A percentile compares a stretch with the other conserved stretches of the same genome.
These are phyloP conservation scores for Rosa hybrid DNA, from an alignment of 331 rosid species.

Conservation along the genomic window DNA sequence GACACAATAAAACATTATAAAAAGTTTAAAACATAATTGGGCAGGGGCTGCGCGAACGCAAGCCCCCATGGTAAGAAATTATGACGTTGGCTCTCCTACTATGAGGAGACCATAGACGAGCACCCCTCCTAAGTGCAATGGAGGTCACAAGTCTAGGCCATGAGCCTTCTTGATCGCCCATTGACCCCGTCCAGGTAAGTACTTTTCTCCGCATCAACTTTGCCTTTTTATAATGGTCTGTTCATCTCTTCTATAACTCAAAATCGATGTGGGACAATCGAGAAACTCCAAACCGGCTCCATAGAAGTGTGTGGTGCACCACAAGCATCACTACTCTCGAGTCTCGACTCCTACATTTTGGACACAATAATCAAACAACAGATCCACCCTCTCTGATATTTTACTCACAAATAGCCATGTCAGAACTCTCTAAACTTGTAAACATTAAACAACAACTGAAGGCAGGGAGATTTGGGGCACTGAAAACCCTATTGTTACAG, in stretches of 20 bases:
- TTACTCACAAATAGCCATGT: too few relatives aligned
- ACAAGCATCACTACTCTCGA: too few relatives aligned
- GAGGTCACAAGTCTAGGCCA: slow-evolving; percentile 35
- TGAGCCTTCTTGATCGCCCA: slow-evolving; percentile 31
- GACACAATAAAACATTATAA: too few relatives aligned
- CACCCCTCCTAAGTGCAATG: slow-evolving; percentile 40
- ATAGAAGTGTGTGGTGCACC: too few relatives aligned
- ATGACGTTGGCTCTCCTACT: slow-evolving; percentile 39
- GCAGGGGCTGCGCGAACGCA: slow-evolving; percentile 42
- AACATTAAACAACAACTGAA: too few relatives aligned
- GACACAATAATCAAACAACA: too few relatives aligned
- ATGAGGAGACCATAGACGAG: slow-evolving; percentile 35
- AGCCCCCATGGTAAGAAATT: slow-evolving; percentile 37
- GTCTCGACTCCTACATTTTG: too few relatives aligned
- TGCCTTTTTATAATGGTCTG: rapidly evolving
- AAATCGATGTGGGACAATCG: not conserved
- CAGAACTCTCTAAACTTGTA: too few relatives aligned
- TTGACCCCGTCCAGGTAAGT: slow-evolving; percentile 44
- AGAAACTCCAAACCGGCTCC: not conserved
- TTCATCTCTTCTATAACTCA: not conserved
- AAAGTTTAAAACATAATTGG: not conserved
- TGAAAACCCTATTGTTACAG: not conserved
- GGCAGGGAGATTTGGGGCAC: not conserved
- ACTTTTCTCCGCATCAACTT: rapidly evolving
- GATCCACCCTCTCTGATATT: not conserved